phyloP scores from a whole-genome alignment of 805 yeast species.

The Nematodospora valgi region DNA sequence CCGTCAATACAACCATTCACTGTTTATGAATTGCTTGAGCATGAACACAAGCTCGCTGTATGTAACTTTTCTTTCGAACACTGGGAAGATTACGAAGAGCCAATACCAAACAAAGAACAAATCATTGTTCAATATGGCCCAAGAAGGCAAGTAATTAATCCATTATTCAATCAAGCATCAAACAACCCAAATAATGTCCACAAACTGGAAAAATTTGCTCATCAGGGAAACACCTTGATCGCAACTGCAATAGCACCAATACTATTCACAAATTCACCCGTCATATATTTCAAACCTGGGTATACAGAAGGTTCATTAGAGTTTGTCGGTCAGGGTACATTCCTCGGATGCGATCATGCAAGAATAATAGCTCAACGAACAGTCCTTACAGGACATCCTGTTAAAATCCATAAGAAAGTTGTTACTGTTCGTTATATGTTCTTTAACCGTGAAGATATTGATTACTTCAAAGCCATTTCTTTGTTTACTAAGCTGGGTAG shows the following conservation, averaged over 20 bases:
- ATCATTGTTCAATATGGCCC: conserved; percentile 91
- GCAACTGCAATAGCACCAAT: conserved; percentile 91
- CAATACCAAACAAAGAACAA: conserved; percentile 78
- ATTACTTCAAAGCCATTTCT: conserved; percentile 87
- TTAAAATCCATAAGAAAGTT: conserved; percentile 88
- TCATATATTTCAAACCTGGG: conserved; percentile 69
- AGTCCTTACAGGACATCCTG: conserved; percentile 89
- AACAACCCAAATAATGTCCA: conserved; percentile 81
- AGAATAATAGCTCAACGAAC: conserved; percentile 86
- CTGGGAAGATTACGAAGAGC: conserved; percentile 87
- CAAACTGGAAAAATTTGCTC: conserved; percentile 79
- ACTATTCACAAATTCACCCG: conserved; percentile 79
- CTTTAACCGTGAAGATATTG: conserved; percentile 85
- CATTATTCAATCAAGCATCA: conserved; percentile 77
- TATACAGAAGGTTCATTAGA: conserved; percentile 48
- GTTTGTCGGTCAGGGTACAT: conserved; percentile 86
- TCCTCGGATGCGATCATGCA: conserved; percentile 79
- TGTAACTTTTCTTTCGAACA: conserved; percentile 78
- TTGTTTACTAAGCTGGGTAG: conserved; percentile 90
- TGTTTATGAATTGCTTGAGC: conserved; percentile 70
- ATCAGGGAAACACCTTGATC: conserved; percentile 62
- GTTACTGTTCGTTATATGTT: conserved; percentile 97
- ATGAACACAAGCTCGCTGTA: conserved; percentile 83
- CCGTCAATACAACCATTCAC: conserved; percentile 45
- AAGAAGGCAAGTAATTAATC: conserved; percentile 78